A percentile compares a stretch with the other conserved stretches of the same genome.
These are phyloP conservation scores for Paraconiothyrium sp. DNA, from an alignment of 2,329 filamentous ascomycete genomes.

Conservation along the genomic window DNA sequence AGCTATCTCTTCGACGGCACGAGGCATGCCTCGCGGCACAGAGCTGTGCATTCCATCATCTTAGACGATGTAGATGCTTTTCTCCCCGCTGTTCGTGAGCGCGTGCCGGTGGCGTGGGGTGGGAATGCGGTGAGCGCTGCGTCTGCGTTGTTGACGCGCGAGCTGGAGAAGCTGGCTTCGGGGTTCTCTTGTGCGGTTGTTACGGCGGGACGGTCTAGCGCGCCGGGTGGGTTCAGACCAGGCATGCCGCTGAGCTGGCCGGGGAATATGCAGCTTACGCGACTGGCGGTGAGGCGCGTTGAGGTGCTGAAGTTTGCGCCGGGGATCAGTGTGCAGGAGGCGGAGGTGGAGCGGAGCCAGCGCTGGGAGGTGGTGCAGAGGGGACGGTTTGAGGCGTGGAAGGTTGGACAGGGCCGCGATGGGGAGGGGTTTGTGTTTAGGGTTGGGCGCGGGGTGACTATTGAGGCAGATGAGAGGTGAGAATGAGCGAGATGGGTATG, in stretches of 20 bases:
- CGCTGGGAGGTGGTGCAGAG: slow-evolving; percentile 49
- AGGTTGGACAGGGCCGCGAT: slow-evolving; percentile 27
- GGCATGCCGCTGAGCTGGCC: slow-evolving; percentile 44
- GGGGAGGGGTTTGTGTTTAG: slow-evolving; percentile 41
- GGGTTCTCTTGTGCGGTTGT: slow-evolving; percentile 26
- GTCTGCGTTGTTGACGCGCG: slow-evolving; percentile 27
- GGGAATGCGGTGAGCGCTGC: slow-evolving; percentile 24
- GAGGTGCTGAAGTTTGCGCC: slow-evolving; percentile 49
- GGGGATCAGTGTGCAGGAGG: slow-evolving; percentile 51
- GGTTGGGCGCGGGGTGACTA: slow-evolving; percentile 22
- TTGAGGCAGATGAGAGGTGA: neutral
- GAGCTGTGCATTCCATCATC: slow-evolving; percentile 60
- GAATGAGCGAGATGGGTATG: neutral
- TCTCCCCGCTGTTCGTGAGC: slow-evolving; percentile 22
- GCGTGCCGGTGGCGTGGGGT: neutral
- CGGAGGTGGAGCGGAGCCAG: slow-evolving; percentile 43
- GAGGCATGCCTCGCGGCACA: slow-evolving; percentile 59
- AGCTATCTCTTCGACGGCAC: slow-evolving; percentile 61
- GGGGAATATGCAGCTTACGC: slow-evolving; percentile 31
- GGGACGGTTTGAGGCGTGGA: slow-evolving; percentile 49
- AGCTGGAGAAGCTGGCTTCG: slow-evolving; percentile 20
- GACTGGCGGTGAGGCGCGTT: slow-evolving; percentile 46
- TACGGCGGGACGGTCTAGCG: slow-evolving; percentile 26
- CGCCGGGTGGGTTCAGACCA: slow-evolving; percentile 23
- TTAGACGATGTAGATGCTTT: slow-evolving; percentile 66